Conservation (phyloP, 2,329 filamentous ascomycete species). For the Arthroderma sp. region DNA sequence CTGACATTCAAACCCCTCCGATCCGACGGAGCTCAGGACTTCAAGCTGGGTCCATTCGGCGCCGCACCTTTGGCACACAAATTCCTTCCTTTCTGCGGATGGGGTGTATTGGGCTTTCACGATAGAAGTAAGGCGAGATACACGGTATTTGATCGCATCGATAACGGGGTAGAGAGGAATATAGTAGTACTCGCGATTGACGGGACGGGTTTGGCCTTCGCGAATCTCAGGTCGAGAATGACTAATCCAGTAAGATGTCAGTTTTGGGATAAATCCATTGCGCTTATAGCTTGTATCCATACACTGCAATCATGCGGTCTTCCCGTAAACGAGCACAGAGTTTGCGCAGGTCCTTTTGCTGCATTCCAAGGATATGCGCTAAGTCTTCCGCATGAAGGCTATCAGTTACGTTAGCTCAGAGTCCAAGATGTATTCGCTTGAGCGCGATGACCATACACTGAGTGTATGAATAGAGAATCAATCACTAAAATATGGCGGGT, state of each 20-base stretch:
- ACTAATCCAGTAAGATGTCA: constrained; percentile 26
- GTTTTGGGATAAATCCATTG: constrained; percentile 2
- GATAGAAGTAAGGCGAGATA: constrained; percentile 75
- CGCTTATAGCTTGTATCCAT: constrained; percentile 24
- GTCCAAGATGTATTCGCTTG: constrained; percentile 4
- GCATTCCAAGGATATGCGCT: constrained; percentile 73
- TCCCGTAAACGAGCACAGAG: constrained; percentile 74
- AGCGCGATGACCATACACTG: constrained; percentile 40
- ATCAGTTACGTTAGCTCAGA: constrained; percentile 9
- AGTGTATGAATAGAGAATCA: constrained; percentile 65
- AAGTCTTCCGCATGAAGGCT: constrained; percentile 77
- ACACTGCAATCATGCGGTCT: constrained; percentile 74
- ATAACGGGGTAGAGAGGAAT: constrained; percentile 91
- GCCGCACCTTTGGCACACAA: constrained; percentile 67
- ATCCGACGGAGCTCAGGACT: constrained; percentile 60
- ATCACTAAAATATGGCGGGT: constrained; percentile 71
- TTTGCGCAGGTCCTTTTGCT: constrained; percentile 83
- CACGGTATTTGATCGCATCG: constrained; percentile 89
- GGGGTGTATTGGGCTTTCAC: constrained; percentile 75
- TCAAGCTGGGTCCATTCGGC: constrained; percentile 83
- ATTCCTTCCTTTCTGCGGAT: constrained; percentile 80
- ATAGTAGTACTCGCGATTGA: constrained; percentile 88
- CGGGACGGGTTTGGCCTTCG: constrained; percentile 67
- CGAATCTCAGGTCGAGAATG: constrained; percentile 63
- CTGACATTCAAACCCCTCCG: constrained; percentile 67